Conservation (phyloP, 495 filamentous ascomycete genomes). For the Annulohypoxylon nitens region DNA sequence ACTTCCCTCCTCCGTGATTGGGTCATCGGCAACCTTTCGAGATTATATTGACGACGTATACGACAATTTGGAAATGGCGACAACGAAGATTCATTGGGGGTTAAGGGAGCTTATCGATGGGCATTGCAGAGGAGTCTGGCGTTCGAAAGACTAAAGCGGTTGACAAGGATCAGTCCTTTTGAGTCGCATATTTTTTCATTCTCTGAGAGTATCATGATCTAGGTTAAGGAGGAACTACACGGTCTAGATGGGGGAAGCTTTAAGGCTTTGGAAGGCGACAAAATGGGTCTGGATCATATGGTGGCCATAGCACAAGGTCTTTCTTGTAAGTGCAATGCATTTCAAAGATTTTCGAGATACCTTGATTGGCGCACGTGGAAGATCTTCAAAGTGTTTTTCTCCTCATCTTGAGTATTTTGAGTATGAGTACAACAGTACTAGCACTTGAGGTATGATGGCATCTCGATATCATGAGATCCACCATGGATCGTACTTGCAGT, state of each 20-base stretch:
- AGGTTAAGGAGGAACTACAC: slow-evolving; percentile 27
- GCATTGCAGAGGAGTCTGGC: slow-evolving; percentile 53
- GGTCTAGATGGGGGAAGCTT: slow-evolving; percentile 26
- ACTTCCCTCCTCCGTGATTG: slow-evolving; percentile 46
- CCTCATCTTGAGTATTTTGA: too few species aligned
- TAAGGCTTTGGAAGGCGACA: slow-evolving; percentile 17
- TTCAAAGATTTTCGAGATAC: neutral
- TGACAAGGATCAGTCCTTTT: slow-evolving; percentile 41
- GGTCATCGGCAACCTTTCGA: slow-evolving; percentile 24
- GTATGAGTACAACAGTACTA: too few species aligned
- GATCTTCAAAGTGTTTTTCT: too few species aligned
- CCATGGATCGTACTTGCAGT: neutral
- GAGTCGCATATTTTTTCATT: slow-evolving; percentile 30
- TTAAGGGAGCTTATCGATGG: slow-evolving; percentile 24
- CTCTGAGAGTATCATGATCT: slow-evolving; percentile 18
- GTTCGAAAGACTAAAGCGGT: slow-evolving; percentile 49
- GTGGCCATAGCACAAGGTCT: slow-evolving; percentile 10
- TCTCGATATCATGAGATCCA: neutral
- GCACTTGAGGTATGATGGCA: neutral
- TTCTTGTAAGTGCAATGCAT: slow-evolving; percentile 16
- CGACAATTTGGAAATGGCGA: slow-evolving; percentile 43
- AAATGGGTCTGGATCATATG: slow-evolving; percentile 37
- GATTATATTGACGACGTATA: slow-evolving; percentile 37
- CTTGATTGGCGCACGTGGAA: neutral
- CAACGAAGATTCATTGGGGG: slow-evolving; percentile 30